These are phyloP conservation scores for Xylaria sp. DNA, from an alignment of 2,329 filamentous ascomycete species.

Conservation along the genomic window DNA sequence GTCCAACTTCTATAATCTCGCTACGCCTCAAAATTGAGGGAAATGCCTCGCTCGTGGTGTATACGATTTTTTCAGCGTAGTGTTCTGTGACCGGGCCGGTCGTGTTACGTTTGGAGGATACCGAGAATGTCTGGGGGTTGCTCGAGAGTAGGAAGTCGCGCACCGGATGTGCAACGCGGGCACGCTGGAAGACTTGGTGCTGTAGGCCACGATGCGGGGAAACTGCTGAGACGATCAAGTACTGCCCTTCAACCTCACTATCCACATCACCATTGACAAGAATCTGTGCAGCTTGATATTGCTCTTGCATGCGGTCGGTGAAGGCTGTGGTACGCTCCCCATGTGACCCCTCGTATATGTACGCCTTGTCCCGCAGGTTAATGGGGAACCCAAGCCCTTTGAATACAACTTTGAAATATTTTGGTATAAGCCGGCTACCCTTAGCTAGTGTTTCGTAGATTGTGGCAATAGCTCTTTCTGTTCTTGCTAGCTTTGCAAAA, in stretches of 20 bases:
- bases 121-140: conserved; percentile 77
- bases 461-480: conserved; percentile 87
- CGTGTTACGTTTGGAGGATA: conserved; percentile 73
- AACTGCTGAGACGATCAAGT: conserved; percentile 80
- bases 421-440: conserved; percentile 76
- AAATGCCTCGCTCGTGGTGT: conserved; percentile 83
- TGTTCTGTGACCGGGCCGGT: conserved; percentile 73
- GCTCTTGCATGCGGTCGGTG: conserved; percentile 88
- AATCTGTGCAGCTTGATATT: conserved; percentile 85
- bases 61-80: conserved; percentile 82
- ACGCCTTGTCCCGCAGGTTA: conserved; percentile 85
- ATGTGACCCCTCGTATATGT: conserved; percentile 83
- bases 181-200: conserved; percentile 85
- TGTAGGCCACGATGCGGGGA: conserved; percentile 80
- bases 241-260: conserved; percentile 89
- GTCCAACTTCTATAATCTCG: conserved; percentile 75
- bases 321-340: conserved; percentile 81
- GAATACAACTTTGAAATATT: conserved; percentile 92
- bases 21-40: conserved; percentile 89
- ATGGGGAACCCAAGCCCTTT: conserved; percentile 86
- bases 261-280: conserved; percentile 69
- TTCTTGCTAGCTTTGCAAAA: conserved; percentile 87
- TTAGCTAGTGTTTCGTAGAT: conserved; percentile 89
- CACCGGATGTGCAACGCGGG: conserved; percentile 81
- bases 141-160: conserved; percentile 82